phyloP scores from a whole-genome alignment of 2,329 filamentous ascomycete genomes.

The Didymellaceae sp. region DNA sequence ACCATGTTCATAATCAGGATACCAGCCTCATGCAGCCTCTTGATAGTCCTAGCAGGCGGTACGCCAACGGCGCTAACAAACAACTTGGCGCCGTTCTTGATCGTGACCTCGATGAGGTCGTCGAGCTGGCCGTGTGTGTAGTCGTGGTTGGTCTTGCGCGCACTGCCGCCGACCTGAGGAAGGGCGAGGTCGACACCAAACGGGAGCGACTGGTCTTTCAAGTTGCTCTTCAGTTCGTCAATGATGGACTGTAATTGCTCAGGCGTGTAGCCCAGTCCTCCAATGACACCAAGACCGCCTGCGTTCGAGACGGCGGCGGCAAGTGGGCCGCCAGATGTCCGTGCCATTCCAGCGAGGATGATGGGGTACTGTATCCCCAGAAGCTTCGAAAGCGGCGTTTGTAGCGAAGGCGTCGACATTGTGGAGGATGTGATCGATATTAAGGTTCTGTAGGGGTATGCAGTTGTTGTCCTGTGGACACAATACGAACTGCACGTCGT shows the following conservation, averaged over 20 bases:
- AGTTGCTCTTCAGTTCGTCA: constrained; percentile 79
- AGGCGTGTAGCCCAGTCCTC: constrained; percentile 59
- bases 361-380: constrained; percentile 87
- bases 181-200: constrained; percentile 93
- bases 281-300: constrained; percentile 74
- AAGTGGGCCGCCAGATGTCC: constrained; percentile 61
- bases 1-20: constrained; percentile 98
- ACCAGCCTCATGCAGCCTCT: constrained; percentile 76
- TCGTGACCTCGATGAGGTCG: constrained; percentile 84
- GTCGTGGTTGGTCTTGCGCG: constrained; percentile 92
- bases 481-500: not conserved
- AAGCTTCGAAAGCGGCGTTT: constrained; percentile 58
- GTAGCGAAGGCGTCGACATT: constrained; percentile 44
- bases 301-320: constrained; percentile 70
- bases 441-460: constrained; percentile 1
- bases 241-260: constrained; percentile 79
- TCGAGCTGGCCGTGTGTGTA: constrained; percentile 91
- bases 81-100: constrained; percentile 80
- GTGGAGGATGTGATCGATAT: constrained; percentile 11
- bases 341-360: constrained; percentile 92
- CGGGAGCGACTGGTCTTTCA: constrained; percentile 71
- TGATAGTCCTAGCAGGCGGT: constrained; percentile 75
- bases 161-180: constrained; percentile 82
- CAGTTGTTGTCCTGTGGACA: too few species aligned
- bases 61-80: constrained; percentile 92